A percentile compares a stretch with the other conserved stretches of the same genome.
These are phyloP conservation scores for Tubosaeta sp. DNA, from an alignment of 768 basidiomycete genomes.

Conservation along the genomic window DNA sequence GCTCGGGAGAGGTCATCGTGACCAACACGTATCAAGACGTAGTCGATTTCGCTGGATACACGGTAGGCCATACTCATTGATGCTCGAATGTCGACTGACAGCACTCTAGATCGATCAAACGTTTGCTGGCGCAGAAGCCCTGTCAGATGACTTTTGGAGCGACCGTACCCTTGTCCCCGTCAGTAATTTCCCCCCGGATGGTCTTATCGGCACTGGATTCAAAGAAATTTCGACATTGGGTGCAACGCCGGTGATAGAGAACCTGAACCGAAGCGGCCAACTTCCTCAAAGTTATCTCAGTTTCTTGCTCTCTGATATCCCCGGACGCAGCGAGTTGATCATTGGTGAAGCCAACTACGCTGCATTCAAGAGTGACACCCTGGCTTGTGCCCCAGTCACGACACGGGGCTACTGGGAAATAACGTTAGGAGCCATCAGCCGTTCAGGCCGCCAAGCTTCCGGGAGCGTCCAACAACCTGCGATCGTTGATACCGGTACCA, in stretches of 20 bases:
- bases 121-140: slow-evolving; percentile 34
- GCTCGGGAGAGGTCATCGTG: slow-evolving; percentile 35
- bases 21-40: slow-evolving; percentile 30
- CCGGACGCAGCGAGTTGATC: slow-evolving; percentile 13
- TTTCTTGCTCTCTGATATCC: slow-evolving; percentile 40
- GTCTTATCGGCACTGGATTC: slow-evolving; percentile 40
- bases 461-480: slow-evolving; percentile 5
- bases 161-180: slow-evolving; percentile 6
- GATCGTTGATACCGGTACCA: slow-evolving; percentile 34
- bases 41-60: slow-evolving; percentile 33
- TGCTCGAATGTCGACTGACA: neutral
- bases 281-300: slow-evolving; percentile 31
- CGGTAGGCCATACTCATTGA: slow-evolving; percentile 15
- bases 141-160: slow-evolving; percentile 25
- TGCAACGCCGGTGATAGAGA: slow-evolving; percentile 36
- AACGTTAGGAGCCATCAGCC: slow-evolving; percentile 17
- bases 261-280: slow-evolving; percentile 33
- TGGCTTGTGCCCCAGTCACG: slow-evolving; percentile 34
- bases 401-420: slow-evolving; percentile 35
- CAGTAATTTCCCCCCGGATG: slow-evolving; percentile 26
- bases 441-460: neutral
- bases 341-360: slow-evolving; percentile 38
- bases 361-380: slow-evolving; percentile 44
- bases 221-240: slow-evolving; percentile 32
- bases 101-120: slow-evolving; percentile 31